A percentile compares a stretch with the other conserved stretches of the same genome.
Conservation (phyloP, 2,329 filamentous ascomycete genomes). For the Fusarium sp. region DNA sequence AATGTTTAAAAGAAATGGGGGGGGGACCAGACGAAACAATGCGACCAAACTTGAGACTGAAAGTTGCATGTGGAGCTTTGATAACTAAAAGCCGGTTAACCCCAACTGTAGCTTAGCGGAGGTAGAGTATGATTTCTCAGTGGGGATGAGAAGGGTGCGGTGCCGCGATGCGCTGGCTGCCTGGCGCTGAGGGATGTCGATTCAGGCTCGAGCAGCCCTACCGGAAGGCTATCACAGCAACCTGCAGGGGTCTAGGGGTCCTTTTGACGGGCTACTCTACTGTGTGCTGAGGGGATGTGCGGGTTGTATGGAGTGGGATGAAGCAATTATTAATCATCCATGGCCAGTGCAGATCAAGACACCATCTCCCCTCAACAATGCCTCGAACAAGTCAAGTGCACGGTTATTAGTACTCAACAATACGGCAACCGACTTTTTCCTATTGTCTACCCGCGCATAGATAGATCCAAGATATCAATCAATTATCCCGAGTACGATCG, state of each 20-base stretch:
- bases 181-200: slow-evolving; percentile 4
- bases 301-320: neutral
- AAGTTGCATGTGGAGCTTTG: slow-evolving; percentile 19
- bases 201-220: slow-evolving; percentile 13
- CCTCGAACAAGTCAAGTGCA: neutral
- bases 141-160: slow-evolving; percentile 11
- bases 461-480: neutral
- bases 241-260: slow-evolving; percentile 18
- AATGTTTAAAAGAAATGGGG: slow-evolving; percentile 20
- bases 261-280: neutral
- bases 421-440: slow-evolving; percentile 3
- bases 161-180: slow-evolving; percentile 43
- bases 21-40: slow-evolving; percentile 22
- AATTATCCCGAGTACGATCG: neutral
- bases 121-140: slow-evolving; percentile 9
- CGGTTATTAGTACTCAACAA: neutral
- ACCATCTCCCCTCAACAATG: neutral
- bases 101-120: slow-evolving; percentile 3
- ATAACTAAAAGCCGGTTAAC: slow-evolving; percentile 13
- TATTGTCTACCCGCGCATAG: neutral
- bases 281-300: neutral
- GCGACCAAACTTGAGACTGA: slow-evolving; percentile 21
- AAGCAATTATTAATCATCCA: slow-evolving; percentile 13
- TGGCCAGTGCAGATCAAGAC: neutral
- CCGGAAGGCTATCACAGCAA: slow-evolving; percentile 6